Percentiles rank a stretch among this genome's conserved stretches.
Conservation (phyloP, 495 filamentous ascomycete genomes). For the Chaetomium fimeti region DNA sequence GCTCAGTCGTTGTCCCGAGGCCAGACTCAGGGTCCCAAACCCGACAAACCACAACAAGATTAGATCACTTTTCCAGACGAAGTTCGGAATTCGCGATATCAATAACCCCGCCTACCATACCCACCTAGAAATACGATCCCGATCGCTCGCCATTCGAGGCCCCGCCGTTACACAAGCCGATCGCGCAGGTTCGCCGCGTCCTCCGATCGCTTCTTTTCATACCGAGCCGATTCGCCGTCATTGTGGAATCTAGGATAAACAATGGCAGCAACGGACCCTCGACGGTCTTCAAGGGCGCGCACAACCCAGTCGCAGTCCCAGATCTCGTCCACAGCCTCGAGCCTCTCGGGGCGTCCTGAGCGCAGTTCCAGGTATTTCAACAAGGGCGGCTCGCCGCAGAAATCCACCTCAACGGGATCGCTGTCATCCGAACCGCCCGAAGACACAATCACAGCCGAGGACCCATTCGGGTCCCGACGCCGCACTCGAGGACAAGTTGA, state of each 20-base stretch:
- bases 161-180: background rate
- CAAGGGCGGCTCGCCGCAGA: conserved; percentile 70
- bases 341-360: conserved; percentile 59
- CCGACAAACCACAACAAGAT: background rate
- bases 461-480: conserved; percentile 56
- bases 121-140: background rate
- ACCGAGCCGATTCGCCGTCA: conserved; percentile 23
- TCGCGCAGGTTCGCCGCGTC: conserved; percentile 15
- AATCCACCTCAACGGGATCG: conserved; percentile 67
- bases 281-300: conserved; percentile 90
- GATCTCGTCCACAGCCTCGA: conserved; percentile 77
- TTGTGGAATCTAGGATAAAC: conserved; percentile 37
- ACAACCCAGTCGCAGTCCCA: conserved; percentile 73
- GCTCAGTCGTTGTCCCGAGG: background rate
- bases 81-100: background rate
- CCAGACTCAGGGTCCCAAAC: background rate
- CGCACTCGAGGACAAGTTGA: conserved; percentile 65
- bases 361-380: conserved; percentile 68
- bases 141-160: background rate
- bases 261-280: conserved; percentile 64
- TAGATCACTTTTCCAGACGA: background rate
- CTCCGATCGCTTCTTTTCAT: conserved; percentile 16
- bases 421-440: conserved; percentile 79
- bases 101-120: background rate
- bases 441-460: conserved; percentile 59